These are phyloP conservation scores for Poronia punctata DNA, from an alignment of 495 filamentous ascomycete species.

Conservation along the genomic window DNA sequence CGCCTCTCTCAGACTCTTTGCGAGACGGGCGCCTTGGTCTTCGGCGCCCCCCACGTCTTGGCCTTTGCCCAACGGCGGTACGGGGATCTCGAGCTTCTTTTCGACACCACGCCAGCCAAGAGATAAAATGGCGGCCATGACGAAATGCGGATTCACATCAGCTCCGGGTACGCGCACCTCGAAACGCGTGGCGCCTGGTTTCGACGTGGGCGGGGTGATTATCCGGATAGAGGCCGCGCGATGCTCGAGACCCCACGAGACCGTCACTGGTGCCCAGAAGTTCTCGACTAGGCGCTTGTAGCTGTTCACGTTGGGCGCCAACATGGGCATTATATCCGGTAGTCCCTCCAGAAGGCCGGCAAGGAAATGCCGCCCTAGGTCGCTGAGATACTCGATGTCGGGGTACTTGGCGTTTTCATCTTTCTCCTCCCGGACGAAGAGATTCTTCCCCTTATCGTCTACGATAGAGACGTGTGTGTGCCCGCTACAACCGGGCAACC, in stretches of 20 bases:
- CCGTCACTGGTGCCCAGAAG: conserved; percentile 97
- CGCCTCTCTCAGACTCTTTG: conserved; percentile 77
- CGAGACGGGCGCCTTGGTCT: conserved; percentile 65
- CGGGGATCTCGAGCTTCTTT: conserved; percentile 74
- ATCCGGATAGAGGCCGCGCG: conserved; percentile 85
- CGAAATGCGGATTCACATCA: conserved; percentile 81
- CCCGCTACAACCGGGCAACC: conserved; percentile 85
- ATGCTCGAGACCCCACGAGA: conserved; percentile 94
- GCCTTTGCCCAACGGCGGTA: conserved; percentile 77
- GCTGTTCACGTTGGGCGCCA: conserved; percentile 91
- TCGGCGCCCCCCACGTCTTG: conserved; percentile 63
- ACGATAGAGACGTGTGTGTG: conserved; percentile 90
- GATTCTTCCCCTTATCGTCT: conserved; percentile 63
- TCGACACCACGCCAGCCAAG: conserved; percentile 85
- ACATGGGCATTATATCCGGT: conserved; percentile 89
- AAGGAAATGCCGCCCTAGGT: conserved; percentile 87
- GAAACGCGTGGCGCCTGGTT: conserved; percentile 77
- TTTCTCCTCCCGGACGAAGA: conserved; percentile 64
- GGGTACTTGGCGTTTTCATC: conserved; percentile 64
- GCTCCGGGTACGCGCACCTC: conserved; percentile 89
- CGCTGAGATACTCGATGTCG: conserved; percentile 73
- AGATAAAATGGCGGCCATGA: conserved; percentile 78
- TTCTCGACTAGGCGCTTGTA: conserved; percentile 98
- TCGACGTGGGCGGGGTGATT: conserved; percentile 78
- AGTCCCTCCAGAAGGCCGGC: conserved; percentile 83